Base-by-base conservation (phyloP, 1,139 yeast genomes). In the Kluyveromyces marxianus region DNA sequence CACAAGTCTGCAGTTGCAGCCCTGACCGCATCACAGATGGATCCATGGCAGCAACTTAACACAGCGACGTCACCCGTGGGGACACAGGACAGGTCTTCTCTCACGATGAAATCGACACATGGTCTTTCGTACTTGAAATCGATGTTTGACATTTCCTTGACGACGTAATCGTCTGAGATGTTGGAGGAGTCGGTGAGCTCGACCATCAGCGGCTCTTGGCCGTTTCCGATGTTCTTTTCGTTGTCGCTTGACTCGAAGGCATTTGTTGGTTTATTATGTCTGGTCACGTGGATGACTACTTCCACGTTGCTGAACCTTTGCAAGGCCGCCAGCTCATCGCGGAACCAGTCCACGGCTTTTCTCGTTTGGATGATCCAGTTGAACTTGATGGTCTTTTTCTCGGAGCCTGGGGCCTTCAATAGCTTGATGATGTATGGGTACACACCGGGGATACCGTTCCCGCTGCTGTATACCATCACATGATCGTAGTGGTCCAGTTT, bases 371-470 rank as follows among this genome's bases (percentile, higher is more conserved):
- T 68, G 31, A 68, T 66, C 82, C 82, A 77, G 59, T 73, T 69
- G 28, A 77, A 58, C 57, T 72, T 74, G 44, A 74, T 59, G 35
- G 54, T 53, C 41, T 57, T 57, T n/a, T 44, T 46, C 44, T 41
- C 51, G 48, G 45, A 58, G 45, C 44, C 40, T 25, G 33, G 35
- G 29, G 8, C 54, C 36, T 39, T 50, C 3, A 55, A 55, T n/a
- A 63, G 50, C 28, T 59, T 60, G 41, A 56, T 41, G 29, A 65
- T 66, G 46, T 67, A 65, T 28, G 64, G 58, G 47, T 56, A 65
- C 28, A 66, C 63, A 45, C 83, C 82, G 6, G 94, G 83, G 51
- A 85, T 74, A 58, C 94, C 95, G 49, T 82, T 80, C 48, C 90
- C 89, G 52, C 88, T 83, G 1, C 82, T 79, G 46, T 82, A 55